These are phyloP conservation scores for Termitomyces sp. DNA, from an alignment of 768 basidiomycete genomes.

Conservation along the genomic window DNA sequence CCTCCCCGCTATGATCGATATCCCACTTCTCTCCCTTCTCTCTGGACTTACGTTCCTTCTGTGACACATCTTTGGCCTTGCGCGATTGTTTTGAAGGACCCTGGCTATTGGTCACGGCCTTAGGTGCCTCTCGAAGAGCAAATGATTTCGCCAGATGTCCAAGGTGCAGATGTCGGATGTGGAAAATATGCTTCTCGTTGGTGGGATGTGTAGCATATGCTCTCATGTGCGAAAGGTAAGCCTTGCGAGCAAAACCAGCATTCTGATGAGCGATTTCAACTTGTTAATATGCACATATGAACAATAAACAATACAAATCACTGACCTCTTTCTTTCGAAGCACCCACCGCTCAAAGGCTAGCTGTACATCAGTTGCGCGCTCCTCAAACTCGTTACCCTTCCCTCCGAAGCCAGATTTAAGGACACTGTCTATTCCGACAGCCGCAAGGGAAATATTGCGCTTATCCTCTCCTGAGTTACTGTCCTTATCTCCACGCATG, in stretches of 20 bases:
- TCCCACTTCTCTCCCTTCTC: constrained; percentile 32
- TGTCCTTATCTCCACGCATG: constrained; percentile 56
- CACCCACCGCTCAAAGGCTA: constrained; percentile 95
- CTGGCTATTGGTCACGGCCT: constrained; percentile 33
- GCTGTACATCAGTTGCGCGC: constrained; percentile 93
- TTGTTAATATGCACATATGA: neutral
- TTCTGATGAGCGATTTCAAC: constrained; percentile 48
- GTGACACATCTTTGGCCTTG: constrained; percentile 19
- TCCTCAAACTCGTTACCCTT: constrained; percentile 76
- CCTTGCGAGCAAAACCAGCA: constrained; percentile 70
- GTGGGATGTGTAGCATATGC: constrained; percentile 97
- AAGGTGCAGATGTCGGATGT: constrained; percentile 89
- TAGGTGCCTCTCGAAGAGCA: constrained; percentile 84
- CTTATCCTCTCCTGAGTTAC: constrained; percentile 24
- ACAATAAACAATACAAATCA: constrained; percentile 7
- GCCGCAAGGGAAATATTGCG: constrained; percentile 50
- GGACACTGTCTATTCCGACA: constrained; percentile 64
- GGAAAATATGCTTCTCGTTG: constrained; percentile 95
- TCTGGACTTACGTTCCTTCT: constrained; percentile 7
- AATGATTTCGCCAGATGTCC: constrained; percentile 95
- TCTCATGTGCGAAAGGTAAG: constrained; percentile 89
- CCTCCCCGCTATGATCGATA: constrained; percentile 44
- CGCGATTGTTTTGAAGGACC: constrained; percentile 18
- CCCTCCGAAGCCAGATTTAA: constrained; percentile 85
- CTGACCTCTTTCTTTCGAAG: constrained; percentile 66